Evolutionary conservation across 768 basidiomycete genomes (phyloP), one percentile per base, ranked within the genome.

Genomic region (Sistotremastrum niveocremeum): DNA sequence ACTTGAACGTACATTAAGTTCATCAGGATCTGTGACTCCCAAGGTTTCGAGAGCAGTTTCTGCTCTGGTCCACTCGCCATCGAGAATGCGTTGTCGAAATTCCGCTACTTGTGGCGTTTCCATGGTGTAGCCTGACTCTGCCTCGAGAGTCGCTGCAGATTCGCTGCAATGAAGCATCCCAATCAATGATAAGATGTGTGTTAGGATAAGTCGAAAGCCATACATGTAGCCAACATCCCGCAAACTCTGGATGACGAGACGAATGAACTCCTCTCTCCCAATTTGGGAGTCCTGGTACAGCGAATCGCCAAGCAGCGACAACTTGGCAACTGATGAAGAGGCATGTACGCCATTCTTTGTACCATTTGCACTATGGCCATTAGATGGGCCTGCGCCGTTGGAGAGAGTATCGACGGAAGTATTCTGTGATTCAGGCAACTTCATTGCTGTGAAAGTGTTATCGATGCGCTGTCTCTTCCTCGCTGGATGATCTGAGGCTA

Each of bases 101-200:
- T 82, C 75, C 3, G 81, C 69, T 4, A 93, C 88, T 50, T 82
- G 72, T 10, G 75, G 65, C 20, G 78, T 70, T 58, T 95, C 90
- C 66, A 93, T 74, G 36, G 77, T 68, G 63, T 87, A 94, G 5
- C 91, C 93, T 6, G 91, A 95, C 64, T 97, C 91, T 4, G 81
- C 84, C 64, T 95, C 89, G 45, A 97, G 72, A 2, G 82, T 84
- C 11, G 80, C 75, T 29, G 91, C 91, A 29, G 88, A 83, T 68
- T 90, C 84, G 49, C 91, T 97, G 57, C 30, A 49, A 43, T 44
- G 39, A 31, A 41, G 40, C 34, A 46, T 48, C 35, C 28, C 5
- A 39, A 49, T 12, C 41, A 33, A 44, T 40, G 37, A 49, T 10
- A 38, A 34, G 35, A 4, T 31, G 30, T 31, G 28, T n/a, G 31